Evolutionary conservation across 2,329 filamentous ascomycete species (phyloP).

Genomic region (Colletotrichum aenigma): DNA sequence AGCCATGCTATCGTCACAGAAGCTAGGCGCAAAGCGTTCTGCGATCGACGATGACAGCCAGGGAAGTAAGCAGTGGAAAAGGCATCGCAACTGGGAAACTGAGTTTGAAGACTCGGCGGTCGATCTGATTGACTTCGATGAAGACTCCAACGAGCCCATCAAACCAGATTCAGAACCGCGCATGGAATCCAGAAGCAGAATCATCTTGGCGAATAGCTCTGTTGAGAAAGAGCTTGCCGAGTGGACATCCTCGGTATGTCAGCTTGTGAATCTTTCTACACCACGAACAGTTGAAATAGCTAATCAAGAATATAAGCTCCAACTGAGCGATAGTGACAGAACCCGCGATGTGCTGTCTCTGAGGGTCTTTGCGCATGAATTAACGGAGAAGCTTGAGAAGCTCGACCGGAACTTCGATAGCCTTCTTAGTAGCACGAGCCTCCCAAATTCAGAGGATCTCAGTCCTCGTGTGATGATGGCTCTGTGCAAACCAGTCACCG

Average conservation of each 20-base stretch:
- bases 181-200: background rate
- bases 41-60: background rate
- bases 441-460: background rate
- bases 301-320: background rate
- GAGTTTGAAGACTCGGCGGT: background rate
- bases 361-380: background rate
- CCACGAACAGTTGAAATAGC: background rate
- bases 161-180: background rate
- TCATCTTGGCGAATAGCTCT: background rate
- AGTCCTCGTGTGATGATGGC: background rate
- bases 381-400: background rate
- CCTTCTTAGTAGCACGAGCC: background rate
- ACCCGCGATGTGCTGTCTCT: background rate
- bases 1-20: background rate
- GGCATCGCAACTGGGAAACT: background rate
- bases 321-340: background rate
- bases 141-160: background rate
- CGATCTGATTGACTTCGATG: background rate
- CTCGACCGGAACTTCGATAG: background rate
- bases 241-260: background rate
- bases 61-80: background rate
- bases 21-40: background rate
- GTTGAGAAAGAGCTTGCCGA: background rate
- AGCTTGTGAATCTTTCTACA: background rate
- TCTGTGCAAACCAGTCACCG: background rate